Evolutionary conservation across 257 asterid genomes (phyloP), one percentile per base, ranked within the genome.

Genomic region (Solanum etuberosum): DNA sequence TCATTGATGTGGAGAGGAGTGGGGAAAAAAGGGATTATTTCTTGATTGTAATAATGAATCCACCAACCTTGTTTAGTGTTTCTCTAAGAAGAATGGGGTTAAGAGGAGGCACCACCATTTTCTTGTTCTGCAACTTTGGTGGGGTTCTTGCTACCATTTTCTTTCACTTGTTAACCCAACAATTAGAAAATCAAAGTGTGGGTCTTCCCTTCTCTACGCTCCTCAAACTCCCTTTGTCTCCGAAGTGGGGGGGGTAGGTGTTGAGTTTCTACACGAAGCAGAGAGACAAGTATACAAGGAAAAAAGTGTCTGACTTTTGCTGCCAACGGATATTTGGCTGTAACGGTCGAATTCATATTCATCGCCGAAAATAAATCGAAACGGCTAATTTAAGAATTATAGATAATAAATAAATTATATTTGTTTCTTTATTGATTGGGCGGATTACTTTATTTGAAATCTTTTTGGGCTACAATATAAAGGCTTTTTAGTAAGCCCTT

Each of bases 61-160:
- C 65, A n/a, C 15, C 35, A 5, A 95, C 99, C 98, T 96, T 96
- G 40, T 84, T 88, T 21, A 95, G 91, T 15, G 98, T 94, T 90
- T 95, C 98, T 73, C 96, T 89, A 84, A 96, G 94, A 77, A 93
- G 95, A 70, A 92, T 87, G 67, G 98, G 96, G 76, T 93, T 92
- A 70, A 95, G 93, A 65, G 91, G 89, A 89, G 86, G 86, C 91
- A 40, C 90, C 90, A 88, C 90, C 90, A 87, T 89, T 84, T 83
- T 92, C 86, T 89, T 88, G 37, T 42, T 21, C 78, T 78, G 96
- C 87, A 77, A 90, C 90, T 92, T 91, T 32, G 96, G 94, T 86
- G 99, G 98, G 90, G 88, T 93, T 93, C 98, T 93, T 18, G 99
- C 98, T 48, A 95, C 99, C 99, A 97, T 97, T 89, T 87, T 88